A percentile compares a stretch with the other conserved stretches of the same genome.
These are phyloP conservation scores for Metschnikowia proteae DNA, from an alignment of 805 yeast genomes.

Conservation along the genomic window DNA sequence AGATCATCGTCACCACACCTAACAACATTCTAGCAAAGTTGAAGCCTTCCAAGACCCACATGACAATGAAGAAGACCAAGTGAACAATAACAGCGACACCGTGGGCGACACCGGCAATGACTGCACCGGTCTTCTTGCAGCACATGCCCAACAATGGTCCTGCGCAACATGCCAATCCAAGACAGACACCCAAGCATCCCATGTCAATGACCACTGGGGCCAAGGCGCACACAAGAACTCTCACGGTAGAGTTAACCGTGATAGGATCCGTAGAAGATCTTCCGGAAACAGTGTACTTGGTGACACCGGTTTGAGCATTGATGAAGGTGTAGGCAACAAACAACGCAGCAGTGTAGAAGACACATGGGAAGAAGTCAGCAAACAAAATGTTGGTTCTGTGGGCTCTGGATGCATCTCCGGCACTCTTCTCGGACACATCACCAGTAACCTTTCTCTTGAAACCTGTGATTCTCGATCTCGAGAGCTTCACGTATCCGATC, in stretches of 20 bases:
- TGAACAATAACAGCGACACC: constrained; percentile 90
- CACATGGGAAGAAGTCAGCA: constrained; percentile 75
- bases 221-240: constrained; percentile 74
- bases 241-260: constrained; percentile 63
- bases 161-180: constrained; percentile 89
- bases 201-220: constrained; percentile 90
- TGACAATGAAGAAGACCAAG: constrained; percentile 82
- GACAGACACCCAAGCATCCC: constrained; percentile 75
- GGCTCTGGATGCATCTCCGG: constrained; percentile 70
- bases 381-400: constrained; percentile 72
- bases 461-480: constrained; percentile 90
- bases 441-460: constrained; percentile 71
- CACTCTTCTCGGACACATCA: constrained; percentile 64
- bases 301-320: constrained; percentile 84
- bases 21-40: constrained; percentile 79
- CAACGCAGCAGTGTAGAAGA: constrained; percentile 64
- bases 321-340: constrained; percentile 76
- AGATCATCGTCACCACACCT: constrained; percentile 80
- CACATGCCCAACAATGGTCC: constrained; percentile 95
- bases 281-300: constrained; percentile 31
- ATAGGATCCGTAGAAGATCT: constrained; percentile 33
- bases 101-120: constrained; percentile 92
- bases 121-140: constrained; percentile 95
- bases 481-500: constrained; percentile 76
- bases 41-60: constrained; percentile 98